Base-by-base conservation (phyloP, 2,329 filamentous ascomycete genomes). In the Thelonectria blattea region DNA sequence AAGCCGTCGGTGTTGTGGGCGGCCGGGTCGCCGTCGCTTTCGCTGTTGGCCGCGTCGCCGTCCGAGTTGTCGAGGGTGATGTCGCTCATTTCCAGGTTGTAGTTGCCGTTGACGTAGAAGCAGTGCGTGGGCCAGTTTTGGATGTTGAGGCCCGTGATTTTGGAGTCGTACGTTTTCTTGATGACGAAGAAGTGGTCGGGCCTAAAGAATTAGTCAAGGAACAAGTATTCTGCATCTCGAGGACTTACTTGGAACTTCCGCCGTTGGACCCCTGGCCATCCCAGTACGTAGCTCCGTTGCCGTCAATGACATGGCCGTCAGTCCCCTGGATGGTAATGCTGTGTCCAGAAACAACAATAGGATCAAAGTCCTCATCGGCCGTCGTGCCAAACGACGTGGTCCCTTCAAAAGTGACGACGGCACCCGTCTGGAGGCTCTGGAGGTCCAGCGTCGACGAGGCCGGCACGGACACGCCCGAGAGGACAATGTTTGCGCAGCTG, bases 181-280 rank as follows among this genome's bases (percentile, higher is more conserved):
- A 80, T 80, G 46, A 78, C 79, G 74, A 84, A 82, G 75, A 84
- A 75, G 77, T 87, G 84, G 60, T 86, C 57, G 27, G 60, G 60
- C 39, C 60, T 62, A 27, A 5, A 17, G 17, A 2, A 14, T 20
- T 24, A 24, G 22, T 24, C 7, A 7, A 24, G 4, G 22, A 7
- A 4, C 7, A 3, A 7, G 7, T 7, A 24, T 3, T 3, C 7
- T 7, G 22, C 7, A 7, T 24, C 22, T 3, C 3, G 22, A 7
- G 7, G 12, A 51, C 37, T 45, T 50, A 85, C 80, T 88, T 88
- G 45, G 76, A 83, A 72, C 79, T 79, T 68, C 85, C 85, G 22
- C 85, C 84, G 67, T 85, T 85, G 65, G 71, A 71, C 42, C 86
- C 86, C 72, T 85, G 62, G 56, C 82, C 79, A 68, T 88, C 86